Base-by-base conservation (phyloP, 441 rosid species). In the Isatis lusitanica region DNA sequence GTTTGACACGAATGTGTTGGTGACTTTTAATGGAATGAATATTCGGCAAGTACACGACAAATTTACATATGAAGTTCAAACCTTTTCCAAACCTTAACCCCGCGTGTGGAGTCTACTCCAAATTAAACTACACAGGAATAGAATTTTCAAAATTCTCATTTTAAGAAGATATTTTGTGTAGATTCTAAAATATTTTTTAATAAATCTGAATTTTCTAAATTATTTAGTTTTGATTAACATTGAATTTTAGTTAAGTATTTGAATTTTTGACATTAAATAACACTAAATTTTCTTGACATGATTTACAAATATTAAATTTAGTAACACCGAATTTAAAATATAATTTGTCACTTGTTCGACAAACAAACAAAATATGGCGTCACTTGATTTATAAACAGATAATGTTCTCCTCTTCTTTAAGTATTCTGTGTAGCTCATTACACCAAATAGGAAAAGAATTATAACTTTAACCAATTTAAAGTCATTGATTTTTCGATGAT, bases 401-500 rank as follows among this genome's bases (percentile, higher is more conserved):
- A 18, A 18, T n/a, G 9, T 36, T 31, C 36, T 2, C 6, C 3
- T 51, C 15, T 51, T 51, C 70, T 35, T 65, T 48, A 17, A 48
- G 18, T 8, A 35, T 11, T 33, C 7, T 18, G 58, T 65, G 46
- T 24, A 38, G 38, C 48, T 35, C 38, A 21, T 21, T 51, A 51
- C 15, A 53, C 62, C 12, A 7, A 12, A 43, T 31, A 12, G 35
- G 33, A 44, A 48, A 58, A 21, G 36, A 35, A 70, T 43, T 9
- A 50, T 35, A 48, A 51, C 62, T 71, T 71, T 62, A 61, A 39
- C 62, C 7, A 61, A 11, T 4, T 70, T 24, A 35, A 59, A 53
- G 33, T 36, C 26, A 6, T 50, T 39, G 36, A 16, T 44, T 52
- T 58, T 70, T 47, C 0, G 6, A 61, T 17, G 17, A 35, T 33